These are phyloP conservation scores for Eucalyptus pauciflora DNA, from an alignment of 345 rosid species.

Conservation along the genomic window DNA sequence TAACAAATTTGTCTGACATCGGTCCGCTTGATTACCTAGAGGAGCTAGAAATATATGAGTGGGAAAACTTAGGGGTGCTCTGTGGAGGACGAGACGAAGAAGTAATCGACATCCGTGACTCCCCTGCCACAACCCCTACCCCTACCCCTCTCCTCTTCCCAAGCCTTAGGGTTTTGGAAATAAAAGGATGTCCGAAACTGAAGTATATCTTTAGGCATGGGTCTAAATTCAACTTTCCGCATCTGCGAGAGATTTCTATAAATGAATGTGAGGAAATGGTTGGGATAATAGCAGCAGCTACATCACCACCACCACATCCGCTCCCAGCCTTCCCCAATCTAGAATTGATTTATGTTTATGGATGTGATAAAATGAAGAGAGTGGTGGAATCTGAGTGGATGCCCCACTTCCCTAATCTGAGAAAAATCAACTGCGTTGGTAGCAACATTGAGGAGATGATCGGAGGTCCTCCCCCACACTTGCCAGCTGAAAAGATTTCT, in stretches of 20 bases:
- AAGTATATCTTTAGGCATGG: no score
- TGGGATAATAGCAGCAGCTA: no score
- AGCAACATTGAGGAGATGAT: neutral
- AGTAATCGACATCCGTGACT: neutral
- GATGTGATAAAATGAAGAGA: neutral
- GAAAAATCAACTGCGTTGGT: rapidly evolving
- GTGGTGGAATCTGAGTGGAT: no score
- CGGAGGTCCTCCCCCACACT: rapidly evolving
- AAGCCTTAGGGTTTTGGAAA: neutral
- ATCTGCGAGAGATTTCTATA: no score
- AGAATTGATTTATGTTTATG: rapidly evolving
- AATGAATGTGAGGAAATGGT: rapidly evolving
- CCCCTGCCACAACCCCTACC: neutral
- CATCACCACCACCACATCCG: no score
- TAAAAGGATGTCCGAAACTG: rapidly evolving
- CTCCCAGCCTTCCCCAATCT: rapidly evolving
- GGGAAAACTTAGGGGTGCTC: no score
- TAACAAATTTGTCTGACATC: no score
- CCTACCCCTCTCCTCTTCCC: neutral
- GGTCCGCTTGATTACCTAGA: rapidly evolving
- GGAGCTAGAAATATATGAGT: rapidly evolving
- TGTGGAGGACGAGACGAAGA: neutral
- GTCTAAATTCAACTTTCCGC: no score
- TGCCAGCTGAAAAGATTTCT: neutral
- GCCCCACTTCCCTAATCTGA: no score